Percentiles rank a stretch among this genome's conserved stretches.
phyloP scores from a whole-genome alignment of 257 asterid genomes.

The Euphrasia confusa region DNA sequence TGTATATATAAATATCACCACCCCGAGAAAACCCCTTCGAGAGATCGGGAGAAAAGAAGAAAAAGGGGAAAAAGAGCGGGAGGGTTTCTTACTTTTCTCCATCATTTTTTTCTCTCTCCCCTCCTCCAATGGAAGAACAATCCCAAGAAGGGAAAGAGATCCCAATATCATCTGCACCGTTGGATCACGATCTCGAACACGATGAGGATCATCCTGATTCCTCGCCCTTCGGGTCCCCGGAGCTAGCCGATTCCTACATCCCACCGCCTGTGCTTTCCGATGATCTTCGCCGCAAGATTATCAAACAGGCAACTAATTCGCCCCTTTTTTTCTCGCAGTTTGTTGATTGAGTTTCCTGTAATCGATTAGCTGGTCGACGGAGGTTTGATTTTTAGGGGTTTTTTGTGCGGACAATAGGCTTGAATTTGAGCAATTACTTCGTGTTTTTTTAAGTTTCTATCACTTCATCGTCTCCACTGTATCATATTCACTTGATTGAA shows the following conservation, averaged over 20 bases:
- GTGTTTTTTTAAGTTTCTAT: not conserved
- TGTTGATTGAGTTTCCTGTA: constrained; percentile 13
- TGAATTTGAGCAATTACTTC: constrained; percentile 10
- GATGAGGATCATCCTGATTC: constrained; percentile 47
- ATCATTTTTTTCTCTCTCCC: constrained; percentile 28
- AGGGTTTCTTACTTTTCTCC: constrained; percentile 40
- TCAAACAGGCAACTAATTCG: constrained; percentile 55
- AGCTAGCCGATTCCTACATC: constrained; percentile 33
- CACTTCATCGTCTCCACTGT: constrained; percentile 1
- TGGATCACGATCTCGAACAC: constrained; percentile 40
- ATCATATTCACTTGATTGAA: not conserved
- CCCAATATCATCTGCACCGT: constrained; percentile 42
- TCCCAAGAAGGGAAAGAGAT: constrained; percentile 34
- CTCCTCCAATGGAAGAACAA: constrained; percentile 54
- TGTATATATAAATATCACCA: constrained; percentile 27
- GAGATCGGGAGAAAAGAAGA: constrained; percentile 32
- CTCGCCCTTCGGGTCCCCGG: constrained; percentile 69
- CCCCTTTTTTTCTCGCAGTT: not conserved
- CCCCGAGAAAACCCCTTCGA: constrained; percentile 10
- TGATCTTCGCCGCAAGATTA: constrained; percentile 66
- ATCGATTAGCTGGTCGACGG: constrained; percentile 3
- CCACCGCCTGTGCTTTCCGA: constrained; percentile 43
- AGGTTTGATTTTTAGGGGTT: not conserved
- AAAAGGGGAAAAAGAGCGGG: constrained; percentile 34
- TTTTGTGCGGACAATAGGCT: constrained; percentile 20